Evolutionary conservation across 768 basidiomycete species (phyloP), one percentile per base, ranked within the genome.

Genomic region (Phlegmacium glaucopus): DNA sequence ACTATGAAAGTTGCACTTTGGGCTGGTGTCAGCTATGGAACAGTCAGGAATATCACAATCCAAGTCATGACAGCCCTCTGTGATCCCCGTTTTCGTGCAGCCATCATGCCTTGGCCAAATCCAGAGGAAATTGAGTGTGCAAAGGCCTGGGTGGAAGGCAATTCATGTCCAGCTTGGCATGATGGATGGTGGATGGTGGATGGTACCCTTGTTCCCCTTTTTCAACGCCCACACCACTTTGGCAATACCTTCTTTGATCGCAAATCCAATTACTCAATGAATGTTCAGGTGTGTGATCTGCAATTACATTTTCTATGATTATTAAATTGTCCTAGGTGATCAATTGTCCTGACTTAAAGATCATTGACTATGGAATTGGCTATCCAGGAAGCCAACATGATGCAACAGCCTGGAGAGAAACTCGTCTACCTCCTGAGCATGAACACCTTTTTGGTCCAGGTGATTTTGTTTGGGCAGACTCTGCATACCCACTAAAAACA

Each of bases 401-500:
- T 55, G 48, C 70, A 10, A 62, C 61, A 4, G 68, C 66, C 8
- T 72, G 53, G 54, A 32, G 58, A 26, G 27, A 58, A 9, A 69
- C 67, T 1, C 22, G 41, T 7, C 34, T 62, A 6, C 29, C 35
- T 17, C 53, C 57, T 25, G 47, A 68, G 11, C 61, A 61, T 45
- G 26, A 45, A 0, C 34, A 16, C 1, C 35, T 71, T 7, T 47
- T 71, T 15, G 39, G 52, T 7, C 48, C 39, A n/a, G 54, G 49
- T 3, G 69, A 70, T 36, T 70, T 45, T 25, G 54, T 70, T n/a
- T 71, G 69, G 67, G 67, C 60, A 12, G 70, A 72, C 53, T 69
- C 70, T 10, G 67, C 70, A 11, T 72, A 72, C 53, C 63, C 69
- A 6, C 52, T 49, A 6, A 38, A 27, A 26, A 26, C 36, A 25